Percentiles rank a stretch among this genome's conserved stretches.
phyloP scores from a whole-genome alignment of 2,329 filamentous ascomycete genomes.

The Sporothrix humicola region DNA sequence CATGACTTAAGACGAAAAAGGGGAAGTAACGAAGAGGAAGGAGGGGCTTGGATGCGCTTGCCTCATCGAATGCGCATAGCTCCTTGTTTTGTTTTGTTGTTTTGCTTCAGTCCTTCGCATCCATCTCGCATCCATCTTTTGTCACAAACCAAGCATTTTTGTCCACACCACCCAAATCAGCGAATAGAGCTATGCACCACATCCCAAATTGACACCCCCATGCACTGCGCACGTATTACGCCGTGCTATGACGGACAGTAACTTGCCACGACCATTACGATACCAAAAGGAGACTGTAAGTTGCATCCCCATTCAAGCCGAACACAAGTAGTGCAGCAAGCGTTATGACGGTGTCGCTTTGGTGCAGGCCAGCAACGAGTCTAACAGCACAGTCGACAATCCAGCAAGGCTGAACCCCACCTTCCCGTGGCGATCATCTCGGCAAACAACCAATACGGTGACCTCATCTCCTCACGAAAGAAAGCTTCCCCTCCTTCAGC shows the following conservation, averaged over 20 bases:
- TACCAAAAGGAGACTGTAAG: neutral
- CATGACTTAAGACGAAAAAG: neutral
- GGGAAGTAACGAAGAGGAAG: neutral
- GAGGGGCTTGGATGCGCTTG: neutral
- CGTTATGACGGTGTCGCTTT: neutral
- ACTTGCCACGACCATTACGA: no score
- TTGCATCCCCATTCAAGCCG: neutral
- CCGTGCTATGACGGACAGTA: neutral
- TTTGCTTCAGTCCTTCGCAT: neutral
- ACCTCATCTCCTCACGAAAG: neutral
- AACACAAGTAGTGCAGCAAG: neutral
- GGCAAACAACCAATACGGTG: conserved; percentile 4
- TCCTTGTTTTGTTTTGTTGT: neutral
- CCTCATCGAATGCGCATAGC: no score
- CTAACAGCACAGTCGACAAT: neutral
- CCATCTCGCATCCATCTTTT: no score
- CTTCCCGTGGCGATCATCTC: conserved; percentile 17
- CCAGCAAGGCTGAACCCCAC: conserved; percentile 26
- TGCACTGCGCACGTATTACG: neutral
- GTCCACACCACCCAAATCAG: no score
- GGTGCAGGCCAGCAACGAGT: neutral
- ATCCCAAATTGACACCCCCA: neutral
- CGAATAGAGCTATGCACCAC: neutral
- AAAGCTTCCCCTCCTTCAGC: neutral
- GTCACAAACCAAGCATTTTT: neutral